phyloP scores from a whole-genome alignment of 495 filamentous ascomycete genomes.

The Tirmania nivea region DNA sequence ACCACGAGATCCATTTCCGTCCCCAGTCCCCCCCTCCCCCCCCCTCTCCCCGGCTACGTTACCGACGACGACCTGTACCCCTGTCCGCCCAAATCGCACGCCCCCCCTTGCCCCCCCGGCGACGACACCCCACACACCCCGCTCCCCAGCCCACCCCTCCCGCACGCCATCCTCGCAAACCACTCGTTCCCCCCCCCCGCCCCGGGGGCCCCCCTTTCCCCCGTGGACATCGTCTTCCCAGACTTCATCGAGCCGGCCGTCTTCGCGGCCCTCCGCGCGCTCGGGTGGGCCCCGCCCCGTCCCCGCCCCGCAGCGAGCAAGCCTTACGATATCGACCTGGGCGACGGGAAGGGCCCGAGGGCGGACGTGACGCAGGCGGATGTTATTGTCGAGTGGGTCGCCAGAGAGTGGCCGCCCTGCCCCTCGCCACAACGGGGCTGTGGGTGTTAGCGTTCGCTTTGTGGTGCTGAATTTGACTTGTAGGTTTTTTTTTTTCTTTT shows the following conservation, averaged over 20 bases:
- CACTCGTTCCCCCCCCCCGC: conserved; percentile 27
- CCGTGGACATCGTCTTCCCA: conserved; percentile 68
- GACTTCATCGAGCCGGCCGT: conserved; percentile 76
- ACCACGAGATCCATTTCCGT: too few species aligned
- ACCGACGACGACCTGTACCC: conserved; percentile 57
- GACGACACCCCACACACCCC: conserved; percentile 71
- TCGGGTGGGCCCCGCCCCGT: too few species aligned
- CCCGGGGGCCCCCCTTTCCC: conserved; percentile 1
- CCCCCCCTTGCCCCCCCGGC: conserved; percentile 53
- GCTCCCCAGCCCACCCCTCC: conserved; percentile 52
- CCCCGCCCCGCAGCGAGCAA: too few species aligned
- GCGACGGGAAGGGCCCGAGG: conserved; percentile 40
- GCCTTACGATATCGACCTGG: conserved; percentile 30
- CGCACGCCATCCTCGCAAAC: conserved; percentile 57
- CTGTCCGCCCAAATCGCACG: conserved; percentile 69
- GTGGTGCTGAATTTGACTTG: too few species aligned
- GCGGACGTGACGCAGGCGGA: conserved; percentile 46
- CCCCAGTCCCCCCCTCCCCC: conserved; percentile 1
- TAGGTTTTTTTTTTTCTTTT: too few species aligned
- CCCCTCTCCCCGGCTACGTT: conserved; percentile 57
- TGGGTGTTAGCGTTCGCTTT: too few species aligned
- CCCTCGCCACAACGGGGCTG: too few species aligned
- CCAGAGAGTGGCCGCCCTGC: conserved; percentile 50
- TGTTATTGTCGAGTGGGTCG: conserved; percentile 55
- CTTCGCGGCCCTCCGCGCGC: conserved; percentile 44